A percentile compares a stretch with the other conserved stretches of the same genome.
These are phyloP conservation scores for Tylopilus sp. DNA, from an alignment of 1,284 basidiomycete genomes.

Conservation along the genomic window DNA sequence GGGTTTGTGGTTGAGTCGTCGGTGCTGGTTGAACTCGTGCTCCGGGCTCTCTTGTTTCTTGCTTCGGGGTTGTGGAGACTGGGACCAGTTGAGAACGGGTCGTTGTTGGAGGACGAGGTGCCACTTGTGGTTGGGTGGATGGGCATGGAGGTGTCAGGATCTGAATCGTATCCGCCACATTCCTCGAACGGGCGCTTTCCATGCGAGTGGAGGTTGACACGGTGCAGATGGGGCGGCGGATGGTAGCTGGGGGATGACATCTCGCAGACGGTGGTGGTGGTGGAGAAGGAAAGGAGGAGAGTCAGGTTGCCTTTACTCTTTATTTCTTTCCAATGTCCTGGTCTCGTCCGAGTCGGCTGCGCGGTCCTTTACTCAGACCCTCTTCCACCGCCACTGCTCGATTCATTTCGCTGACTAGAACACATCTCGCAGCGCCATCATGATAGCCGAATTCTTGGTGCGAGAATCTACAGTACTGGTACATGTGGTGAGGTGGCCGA, in stretches of 20 bases:
- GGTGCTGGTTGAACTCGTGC: constrained; percentile 32
- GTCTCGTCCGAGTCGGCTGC: too few species aligned
- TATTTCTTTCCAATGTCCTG: constrained; percentile 4
- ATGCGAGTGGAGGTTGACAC: constrained; percentile 25
- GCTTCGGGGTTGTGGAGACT: constrained; percentile 15
- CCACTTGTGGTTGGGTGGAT: constrained; percentile 27
- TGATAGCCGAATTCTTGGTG: neutral
- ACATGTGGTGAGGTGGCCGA: constrained; percentile 8
- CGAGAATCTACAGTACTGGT: constrained; percentile 4
- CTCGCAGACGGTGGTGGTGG: constrained; percentile 19
- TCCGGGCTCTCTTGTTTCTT: constrained; percentile 32
- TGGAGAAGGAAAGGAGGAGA: constrained; percentile 9
- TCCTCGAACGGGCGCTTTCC: constrained; percentile 34
- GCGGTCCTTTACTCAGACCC: too few species aligned
- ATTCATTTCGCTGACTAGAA: too few species aligned
- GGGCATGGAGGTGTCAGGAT: constrained; percentile 30
- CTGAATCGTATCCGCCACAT: constrained; percentile 34
- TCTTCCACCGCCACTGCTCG: too few species aligned
- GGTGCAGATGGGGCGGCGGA: constrained; percentile 24
- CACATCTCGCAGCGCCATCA: too few species aligned
- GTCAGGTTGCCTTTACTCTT: constrained; percentile 1
- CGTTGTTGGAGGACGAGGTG: constrained; percentile 23
- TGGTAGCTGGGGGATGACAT: constrained; percentile 29
- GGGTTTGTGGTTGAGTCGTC: constrained; percentile 24
- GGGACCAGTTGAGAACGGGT: neutral